A percentile compares a stretch with the other conserved stretches of the same genome.
Evolutionary conservation across 1,284 basidiomycete genomes (phyloP).

Genomic region (Malassezia caprae): DNA sequence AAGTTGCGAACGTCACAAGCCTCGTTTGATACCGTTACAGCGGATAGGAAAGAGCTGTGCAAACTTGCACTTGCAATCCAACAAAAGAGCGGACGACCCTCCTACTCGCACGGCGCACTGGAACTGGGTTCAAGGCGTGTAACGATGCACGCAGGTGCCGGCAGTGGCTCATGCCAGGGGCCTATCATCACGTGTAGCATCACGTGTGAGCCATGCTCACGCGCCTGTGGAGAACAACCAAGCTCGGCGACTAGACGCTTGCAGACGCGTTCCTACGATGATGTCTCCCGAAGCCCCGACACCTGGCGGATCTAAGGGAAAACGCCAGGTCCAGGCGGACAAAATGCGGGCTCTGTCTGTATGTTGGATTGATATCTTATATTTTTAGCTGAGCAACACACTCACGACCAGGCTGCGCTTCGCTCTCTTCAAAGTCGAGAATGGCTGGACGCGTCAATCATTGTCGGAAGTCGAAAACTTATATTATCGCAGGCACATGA

Average conservation of each 20-base stretch:
- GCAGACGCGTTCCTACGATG: neutral
- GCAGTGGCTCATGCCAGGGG: neutral
- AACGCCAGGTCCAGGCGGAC: slow-evolving; percentile 9
- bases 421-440: slow-evolving; percentile 43
- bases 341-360: slow-evolving; percentile 3
- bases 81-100: neutral
- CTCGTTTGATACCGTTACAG: neutral
- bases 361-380: neutral
- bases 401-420: slow-evolving; percentile 38
- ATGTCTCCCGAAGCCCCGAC: neutral
- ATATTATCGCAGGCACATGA: slow-evolving; percentile 27
- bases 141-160: neutral
- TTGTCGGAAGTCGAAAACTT: slow-evolving; percentile 45
- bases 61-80: neutral
- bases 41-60: neutral
- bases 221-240: neutral
- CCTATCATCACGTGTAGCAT: neutral
- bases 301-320: neutral
- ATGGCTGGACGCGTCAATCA: slow-evolving; percentile 43
- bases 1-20: neutral
- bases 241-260: neutral
- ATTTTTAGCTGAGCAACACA: slow-evolving; percentile 27
- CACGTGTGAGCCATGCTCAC: neutral
- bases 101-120: neutral
- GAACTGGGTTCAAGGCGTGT: neutral